These are phyloP conservation scores for Ampelomyces quisqualis DNA, from an alignment of 2,329 filamentous ascomycete species.

Conservation along the genomic window DNA sequence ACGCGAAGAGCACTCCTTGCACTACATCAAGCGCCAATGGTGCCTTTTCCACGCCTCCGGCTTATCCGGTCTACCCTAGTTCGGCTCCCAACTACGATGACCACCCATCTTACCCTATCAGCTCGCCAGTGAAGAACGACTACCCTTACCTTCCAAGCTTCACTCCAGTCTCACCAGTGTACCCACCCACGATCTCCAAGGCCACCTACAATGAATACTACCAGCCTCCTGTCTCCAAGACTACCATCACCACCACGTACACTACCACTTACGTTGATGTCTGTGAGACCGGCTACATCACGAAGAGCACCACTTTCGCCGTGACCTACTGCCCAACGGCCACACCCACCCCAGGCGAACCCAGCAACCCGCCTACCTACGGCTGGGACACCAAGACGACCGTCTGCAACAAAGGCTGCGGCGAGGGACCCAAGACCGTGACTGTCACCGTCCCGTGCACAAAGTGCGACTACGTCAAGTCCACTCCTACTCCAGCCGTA, in stretches of 20 bases:
- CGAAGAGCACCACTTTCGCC: constrained; percentile 29
- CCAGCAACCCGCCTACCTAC: constrained; percentile 2
- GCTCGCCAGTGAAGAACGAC: constrained; percentile 9
- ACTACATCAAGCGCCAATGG: constrained; percentile 4
- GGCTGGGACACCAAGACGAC: constrained; percentile 35
- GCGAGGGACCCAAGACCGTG: constrained; percentile 25
- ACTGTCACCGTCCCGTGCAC: constrained; percentile 26
- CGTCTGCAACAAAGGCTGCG: constrained; percentile 30
- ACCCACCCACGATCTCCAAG: constrained; percentile 11
- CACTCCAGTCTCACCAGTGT: constrained; percentile 11
- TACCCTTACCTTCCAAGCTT: constrained; percentile 13
- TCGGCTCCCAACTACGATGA: constrained; percentile 4
- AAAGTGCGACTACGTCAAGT: constrained; percentile 10
- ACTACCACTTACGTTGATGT: constrained; percentile 36
- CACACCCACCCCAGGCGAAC: constrained; percentile 9
- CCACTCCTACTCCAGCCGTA: constrained; percentile 3
- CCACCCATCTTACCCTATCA: constrained; percentile 4
- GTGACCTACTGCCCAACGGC: constrained; percentile 22
- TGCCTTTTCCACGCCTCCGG: constrained; percentile 1
- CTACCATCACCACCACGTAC: constrained; percentile 25
- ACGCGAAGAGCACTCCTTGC: constrained; percentile 8
- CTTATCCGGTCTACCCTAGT: constrained; percentile 5
- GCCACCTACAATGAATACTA: constrained; percentile 8
- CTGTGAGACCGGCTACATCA: constrained; percentile 40
- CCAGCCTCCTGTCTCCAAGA: constrained; percentile 10